A percentile compares a stretch with the other conserved stretches of the same genome.
phyloP scores from a whole-genome alignment of 176 grass and related monocot genomes.

The Rhipidocladum racemiflorum region DNA sequence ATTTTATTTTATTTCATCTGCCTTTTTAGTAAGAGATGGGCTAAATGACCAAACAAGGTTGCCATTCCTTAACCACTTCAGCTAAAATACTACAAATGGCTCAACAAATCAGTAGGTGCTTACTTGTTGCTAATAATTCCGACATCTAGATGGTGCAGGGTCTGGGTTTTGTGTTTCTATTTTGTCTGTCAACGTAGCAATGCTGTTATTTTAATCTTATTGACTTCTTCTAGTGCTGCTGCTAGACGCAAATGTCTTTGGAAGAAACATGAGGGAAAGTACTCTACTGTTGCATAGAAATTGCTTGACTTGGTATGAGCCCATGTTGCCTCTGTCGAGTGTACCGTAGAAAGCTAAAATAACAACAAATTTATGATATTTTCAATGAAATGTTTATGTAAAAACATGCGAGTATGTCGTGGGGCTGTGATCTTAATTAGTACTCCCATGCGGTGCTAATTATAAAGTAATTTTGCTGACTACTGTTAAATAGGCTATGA shows the following conservation, averaged over 20 bases:
- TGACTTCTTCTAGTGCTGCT: neutral
- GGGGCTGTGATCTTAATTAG: too few species aligned
- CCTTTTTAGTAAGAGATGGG: neutral
- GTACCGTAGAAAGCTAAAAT: neutral
- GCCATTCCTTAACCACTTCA: neutral
- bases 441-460: too few species aligned
- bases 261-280: slow-evolving; percentile 25
- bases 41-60: neutral
- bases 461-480: too few species aligned
- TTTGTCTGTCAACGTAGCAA: neutral
- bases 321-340: neutral
- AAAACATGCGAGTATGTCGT: neutral
- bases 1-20: neutral
- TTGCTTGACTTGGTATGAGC: neutral
- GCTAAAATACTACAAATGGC: neutral
- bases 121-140: neutral
- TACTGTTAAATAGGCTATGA: neutral
- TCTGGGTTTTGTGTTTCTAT: neutral
- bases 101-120: neutral
- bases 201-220: neutral
- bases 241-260: slow-evolving; percentile 16
- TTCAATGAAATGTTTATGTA: neutral
- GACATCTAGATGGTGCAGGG: neutral
- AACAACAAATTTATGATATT: neutral
- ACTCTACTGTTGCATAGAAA: slow-evolving; percentile 7